phyloP scores from a whole-genome alignment of 306 rosid genomes.

The Corylus americana region DNA sequence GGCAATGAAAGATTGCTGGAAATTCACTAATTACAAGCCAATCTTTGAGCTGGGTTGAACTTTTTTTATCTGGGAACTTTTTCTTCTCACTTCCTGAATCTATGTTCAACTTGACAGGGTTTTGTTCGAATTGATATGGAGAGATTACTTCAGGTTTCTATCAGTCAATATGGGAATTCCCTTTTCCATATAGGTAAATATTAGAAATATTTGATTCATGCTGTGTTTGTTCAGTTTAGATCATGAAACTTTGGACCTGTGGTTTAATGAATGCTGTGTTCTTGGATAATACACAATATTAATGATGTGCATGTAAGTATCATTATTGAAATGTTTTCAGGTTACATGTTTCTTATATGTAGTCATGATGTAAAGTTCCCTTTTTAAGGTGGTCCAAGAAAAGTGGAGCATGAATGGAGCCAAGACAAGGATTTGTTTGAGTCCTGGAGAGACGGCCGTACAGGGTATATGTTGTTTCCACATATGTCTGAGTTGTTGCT shows the following conservation, averaged over 20 bases:
- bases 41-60: neutral
- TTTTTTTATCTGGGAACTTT: neutral
- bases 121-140: conserved; percentile 92
- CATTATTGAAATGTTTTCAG: conserved; percentile 1
- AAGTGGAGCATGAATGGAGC: conserved; percentile 72
- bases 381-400: conserved; percentile 85
- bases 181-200: conserved; percentile 78
- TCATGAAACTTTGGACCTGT: neutral
- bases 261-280: neutral
- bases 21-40: conserved; percentile 6
- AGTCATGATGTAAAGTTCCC: conserved; percentile 4
- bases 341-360: conserved; percentile 9
- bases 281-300: conserved; percentile 5
- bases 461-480: conserved; percentile 57
- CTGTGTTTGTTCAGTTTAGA: conserved; percentile 13
- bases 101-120: conserved; percentile 56
- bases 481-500: neutral
- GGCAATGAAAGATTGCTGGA: neutral
- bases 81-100: conserved; percentile 15
- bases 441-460: conserved; percentile 84
- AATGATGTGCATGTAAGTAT: conserved; percentile 15
- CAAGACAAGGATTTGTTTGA: conserved; percentile 77
- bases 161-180: conserved; percentile 73
- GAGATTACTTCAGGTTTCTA: conserved; percentile 94
- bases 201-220: conserved; percentile 22